Conservation (phyloP, 2,329 filamentous ascomycete genomes). For the Neopestalotiopsis rosae region DNA sequence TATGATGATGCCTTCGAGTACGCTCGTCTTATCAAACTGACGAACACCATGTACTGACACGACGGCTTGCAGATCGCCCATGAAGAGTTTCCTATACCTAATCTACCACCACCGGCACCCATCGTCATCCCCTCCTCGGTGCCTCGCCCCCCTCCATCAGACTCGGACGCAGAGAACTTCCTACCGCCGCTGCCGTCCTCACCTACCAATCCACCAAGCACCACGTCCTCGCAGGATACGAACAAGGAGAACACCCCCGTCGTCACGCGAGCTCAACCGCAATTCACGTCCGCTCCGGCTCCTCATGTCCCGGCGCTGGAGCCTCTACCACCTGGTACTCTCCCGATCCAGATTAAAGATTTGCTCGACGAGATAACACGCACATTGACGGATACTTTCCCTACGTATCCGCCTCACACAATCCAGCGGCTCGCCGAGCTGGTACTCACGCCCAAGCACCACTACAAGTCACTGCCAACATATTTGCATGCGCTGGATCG, state of each 20-base stretch:
- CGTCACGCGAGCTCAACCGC: conserved; percentile 38
- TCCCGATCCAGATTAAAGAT: conserved; percentile 68
- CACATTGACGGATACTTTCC: conserved; percentile 71
- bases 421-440: conserved; percentile 92
- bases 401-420: conserved; percentile 82
- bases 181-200: conserved; percentile 53
- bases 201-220: conserved; percentile 40
- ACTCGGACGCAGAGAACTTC: conserved; percentile 44
- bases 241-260: conserved; percentile 69
- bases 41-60: conserved; percentile 22
- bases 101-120: conserved; percentile 49
- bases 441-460: conserved; percentile 73
- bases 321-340: conserved; percentile 44
- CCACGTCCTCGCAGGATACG: conserved; percentile 57
- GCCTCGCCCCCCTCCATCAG: conserved; percentile 43
- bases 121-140: conserved; percentile 32
- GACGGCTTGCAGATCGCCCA: conserved; percentile 66
- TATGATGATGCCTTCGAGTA: conserved; percentile 30
- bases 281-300: conserved; percentile 23
- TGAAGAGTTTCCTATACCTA: conserved; percentile 76
- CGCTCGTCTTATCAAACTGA: conserved; percentile 6
- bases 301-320: conserved; percentile 43
- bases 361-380: conserved; percentile 66
- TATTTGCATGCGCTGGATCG: conserved; percentile 92
- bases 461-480: conserved; percentile 82